A percentile compares a stretch with the other conserved stretches of the same genome.
These are phyloP conservation scores for Crithidia expoeki DNA, from an alignment of 208 protist species.

Conservation along the genomic window DNA sequence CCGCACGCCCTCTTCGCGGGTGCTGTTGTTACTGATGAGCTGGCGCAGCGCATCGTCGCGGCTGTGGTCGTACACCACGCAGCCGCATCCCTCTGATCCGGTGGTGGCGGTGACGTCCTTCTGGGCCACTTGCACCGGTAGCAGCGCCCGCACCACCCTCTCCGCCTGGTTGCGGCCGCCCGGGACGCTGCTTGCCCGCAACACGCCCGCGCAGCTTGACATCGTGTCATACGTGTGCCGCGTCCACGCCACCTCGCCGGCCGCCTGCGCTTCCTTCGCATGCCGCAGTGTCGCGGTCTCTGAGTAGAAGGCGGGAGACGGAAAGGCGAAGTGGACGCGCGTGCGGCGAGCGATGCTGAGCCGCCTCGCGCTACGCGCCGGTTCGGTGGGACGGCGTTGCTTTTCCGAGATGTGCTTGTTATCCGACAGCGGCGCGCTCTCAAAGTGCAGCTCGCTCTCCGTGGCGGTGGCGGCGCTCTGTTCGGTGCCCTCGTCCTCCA, in stretches of 20 bases:
- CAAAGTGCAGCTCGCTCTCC: constrained; percentile 14
- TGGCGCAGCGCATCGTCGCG: constrained; percentile 28
- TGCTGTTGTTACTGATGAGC: constrained; percentile 34
- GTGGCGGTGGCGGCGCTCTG: background rate
- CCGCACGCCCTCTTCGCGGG: constrained; percentile 50
- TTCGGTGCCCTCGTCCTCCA: constrained; percentile 4
- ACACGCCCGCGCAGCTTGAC: constrained; percentile 16
- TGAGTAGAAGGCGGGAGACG: constrained; percentile 31
- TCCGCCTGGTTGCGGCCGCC: constrained; percentile 31
- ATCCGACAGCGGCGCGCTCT: constrained; percentile 11
- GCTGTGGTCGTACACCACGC: constrained; percentile 37
- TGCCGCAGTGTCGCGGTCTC: constrained; percentile 26
- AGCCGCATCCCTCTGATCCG: constrained; percentile 49
- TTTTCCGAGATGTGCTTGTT: background rate
- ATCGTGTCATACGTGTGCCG: constrained; percentile 39
- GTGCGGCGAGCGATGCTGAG: constrained; percentile 27
- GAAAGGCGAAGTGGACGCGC: constrained; percentile 33
- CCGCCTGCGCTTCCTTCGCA: constrained; percentile 4
- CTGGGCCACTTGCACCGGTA: constrained; percentile 46
- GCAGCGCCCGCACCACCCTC: constrained; percentile 45
- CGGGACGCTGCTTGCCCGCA: constrained; percentile 17
- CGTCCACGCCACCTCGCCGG: constrained; percentile 33
- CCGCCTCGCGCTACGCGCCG: constrained; percentile 13
- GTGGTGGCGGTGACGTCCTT: background rate
- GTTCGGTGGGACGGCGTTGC: background rate